Evolutionary conservation across 73 alveolate genomes (phyloP).

Genomic region (Tetrahymena thermophila): DNA sequence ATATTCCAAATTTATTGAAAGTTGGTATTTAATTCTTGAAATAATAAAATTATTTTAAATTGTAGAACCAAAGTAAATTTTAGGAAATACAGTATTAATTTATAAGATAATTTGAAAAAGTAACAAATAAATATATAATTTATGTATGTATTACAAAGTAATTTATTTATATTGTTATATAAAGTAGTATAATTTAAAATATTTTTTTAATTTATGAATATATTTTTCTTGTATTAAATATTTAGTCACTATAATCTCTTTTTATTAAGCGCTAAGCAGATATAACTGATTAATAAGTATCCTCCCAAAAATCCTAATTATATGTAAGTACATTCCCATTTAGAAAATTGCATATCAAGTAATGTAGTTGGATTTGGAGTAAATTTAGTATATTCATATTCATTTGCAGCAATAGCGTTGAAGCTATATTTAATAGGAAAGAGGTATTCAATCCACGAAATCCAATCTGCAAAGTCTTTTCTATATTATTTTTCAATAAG

Average conservation of each 20-base stretch:
- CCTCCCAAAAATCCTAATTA: neutral
- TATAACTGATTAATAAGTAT: neutral
- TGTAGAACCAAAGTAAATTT: too few relatives aligned
- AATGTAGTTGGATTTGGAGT: neutral
- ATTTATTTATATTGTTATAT: too few relatives aligned
- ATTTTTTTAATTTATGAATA: too few relatives aligned
- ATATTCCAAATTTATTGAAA: neutral
- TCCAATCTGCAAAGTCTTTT: conserved; percentile 28
- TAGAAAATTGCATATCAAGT: neutral
- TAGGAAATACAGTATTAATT: too few relatives aligned
- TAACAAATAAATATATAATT: too few relatives aligned
- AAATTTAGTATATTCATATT: conserved; percentile 18
- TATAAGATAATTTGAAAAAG: too few relatives aligned
- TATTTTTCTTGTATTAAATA: neutral
- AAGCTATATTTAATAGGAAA: conserved; percentile 59
- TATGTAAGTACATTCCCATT: neutral
- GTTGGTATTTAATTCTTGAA: too few relatives aligned
- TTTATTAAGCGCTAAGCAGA: neutral
- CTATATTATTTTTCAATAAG: neutral
- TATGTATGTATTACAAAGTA: too few relatives aligned
- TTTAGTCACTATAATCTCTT: neutral
- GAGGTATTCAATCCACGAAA: conserved; percentile 52
- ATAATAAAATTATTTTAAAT: too few relatives aligned
- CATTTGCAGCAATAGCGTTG: conserved; percentile 55
- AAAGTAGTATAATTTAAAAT: too few relatives aligned